Evolutionary conservation across 2,329 filamentous ascomycete species (phyloP).

Genomic region (Zasmidium cellare): DNA sequence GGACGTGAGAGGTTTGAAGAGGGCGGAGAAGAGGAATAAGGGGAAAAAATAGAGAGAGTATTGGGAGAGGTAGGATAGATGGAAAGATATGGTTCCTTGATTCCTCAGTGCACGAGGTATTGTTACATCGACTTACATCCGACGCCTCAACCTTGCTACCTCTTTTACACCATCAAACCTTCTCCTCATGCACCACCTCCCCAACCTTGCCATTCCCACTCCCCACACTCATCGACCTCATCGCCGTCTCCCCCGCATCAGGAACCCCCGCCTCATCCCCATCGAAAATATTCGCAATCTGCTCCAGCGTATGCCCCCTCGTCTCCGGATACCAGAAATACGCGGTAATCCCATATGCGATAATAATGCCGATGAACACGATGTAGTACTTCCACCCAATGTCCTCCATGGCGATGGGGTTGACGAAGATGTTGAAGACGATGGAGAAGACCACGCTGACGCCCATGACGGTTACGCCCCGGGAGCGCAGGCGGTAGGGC

Average conservation of each 20-base stretch:
- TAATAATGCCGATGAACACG: slow-evolving; percentile 40
- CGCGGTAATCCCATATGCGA: slow-evolving; percentile 23
- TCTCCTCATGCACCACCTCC: slow-evolving; percentile 13
- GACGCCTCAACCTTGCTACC: too few species aligned
- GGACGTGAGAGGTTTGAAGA: slow-evolving; percentile 86
- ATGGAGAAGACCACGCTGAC: slow-evolving; percentile 21
- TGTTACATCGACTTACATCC: too few species aligned
- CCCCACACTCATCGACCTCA: slow-evolving; percentile 15
- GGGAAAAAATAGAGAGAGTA: slow-evolving; percentile 20
- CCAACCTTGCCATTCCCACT: slow-evolving; percentile 11
- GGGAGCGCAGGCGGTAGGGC: slow-evolving; percentile 32
- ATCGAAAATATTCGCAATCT: slow-evolving; percentile 47
- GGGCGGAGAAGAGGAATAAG: slow-evolving; percentile 65
- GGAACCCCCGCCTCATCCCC: slow-evolving; percentile 19
- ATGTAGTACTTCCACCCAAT: slow-evolving; percentile 48
- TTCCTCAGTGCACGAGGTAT: too few species aligned
- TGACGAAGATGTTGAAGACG: slow-evolving; percentile 42
- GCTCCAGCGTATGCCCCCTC: slow-evolving; percentile 37
- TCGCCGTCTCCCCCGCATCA: slow-evolving; percentile 11
- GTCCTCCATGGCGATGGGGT: slow-evolving; percentile 42
- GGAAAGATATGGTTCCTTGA: too few species aligned
- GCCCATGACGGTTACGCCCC: slow-evolving; percentile 26
- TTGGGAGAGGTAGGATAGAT: background rate
- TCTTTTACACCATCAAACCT: background rate
- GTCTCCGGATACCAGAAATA: slow-evolving; percentile 20